Evolutionary conservation across 2,329 filamentous ascomycete genomes (phyloP).

Genomic region (Dothidotthia symphoricarpi): DNA sequence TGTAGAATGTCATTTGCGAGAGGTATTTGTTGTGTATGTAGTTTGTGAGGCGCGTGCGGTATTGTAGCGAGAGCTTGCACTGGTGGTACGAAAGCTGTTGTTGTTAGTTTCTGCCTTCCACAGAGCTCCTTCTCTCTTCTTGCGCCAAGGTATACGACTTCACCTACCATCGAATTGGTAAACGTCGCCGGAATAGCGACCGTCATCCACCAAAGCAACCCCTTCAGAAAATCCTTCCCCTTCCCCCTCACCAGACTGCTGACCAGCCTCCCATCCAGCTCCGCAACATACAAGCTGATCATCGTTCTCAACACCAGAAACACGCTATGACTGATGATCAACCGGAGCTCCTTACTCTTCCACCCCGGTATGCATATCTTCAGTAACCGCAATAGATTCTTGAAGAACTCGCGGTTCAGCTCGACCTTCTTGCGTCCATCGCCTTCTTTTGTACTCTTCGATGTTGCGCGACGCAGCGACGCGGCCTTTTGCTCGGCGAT

Average conservation of each 20-base stretch:
- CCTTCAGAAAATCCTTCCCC: conserved; percentile 82
- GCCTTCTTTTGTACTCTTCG: conserved; percentile 36
- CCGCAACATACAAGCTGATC: conserved; percentile 92
- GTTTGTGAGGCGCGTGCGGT: conserved; percentile 89
- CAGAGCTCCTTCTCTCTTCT: too few relatives aligned
- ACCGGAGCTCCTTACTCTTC: conserved; percentile 80
- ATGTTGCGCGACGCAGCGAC: conserved; percentile 60
- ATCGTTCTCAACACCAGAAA: conserved; percentile 88
- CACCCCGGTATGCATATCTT: conserved; percentile 88
- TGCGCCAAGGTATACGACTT: too few relatives aligned
- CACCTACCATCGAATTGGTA: conserved; percentile 91
- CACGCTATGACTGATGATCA: conserved; percentile 87
- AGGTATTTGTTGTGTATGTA: conserved; percentile 94
- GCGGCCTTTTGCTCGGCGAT: conserved; percentile 91
- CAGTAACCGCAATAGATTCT: conserved; percentile 72
- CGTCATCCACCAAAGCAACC: conserved; percentile 97
- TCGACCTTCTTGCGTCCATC: conserved; percentile 74
- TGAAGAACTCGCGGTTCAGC: conserved; percentile 83
- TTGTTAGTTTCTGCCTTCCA: conserved; percentile 16
- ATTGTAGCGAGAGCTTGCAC: conserved; percentile 88
- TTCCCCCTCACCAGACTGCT: conserved; percentile 89
- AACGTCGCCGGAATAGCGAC: conserved; percentile 95
- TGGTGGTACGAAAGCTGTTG: conserved; percentile 88
- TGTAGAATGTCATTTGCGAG: conserved; percentile 97
- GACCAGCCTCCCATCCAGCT: conserved; percentile 90